Conservation (phyloP, 2,329 filamentous ascomycete genomes). For the Pochonia chlamydosporia region DNA sequence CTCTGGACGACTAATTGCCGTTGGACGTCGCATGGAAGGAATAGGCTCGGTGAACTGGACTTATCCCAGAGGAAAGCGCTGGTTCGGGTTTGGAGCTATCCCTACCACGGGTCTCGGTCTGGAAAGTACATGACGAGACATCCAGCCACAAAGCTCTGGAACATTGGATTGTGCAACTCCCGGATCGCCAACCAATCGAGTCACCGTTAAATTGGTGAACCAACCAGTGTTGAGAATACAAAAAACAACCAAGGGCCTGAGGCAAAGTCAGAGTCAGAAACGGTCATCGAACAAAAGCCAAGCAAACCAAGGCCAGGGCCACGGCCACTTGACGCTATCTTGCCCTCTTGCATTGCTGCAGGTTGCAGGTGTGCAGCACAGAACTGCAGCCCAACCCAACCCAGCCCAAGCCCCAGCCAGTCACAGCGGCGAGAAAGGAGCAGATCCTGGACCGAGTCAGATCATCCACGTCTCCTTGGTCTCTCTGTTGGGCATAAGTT, state of each 20-base stretch:
- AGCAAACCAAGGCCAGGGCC: no score
- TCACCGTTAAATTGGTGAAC: background rate
- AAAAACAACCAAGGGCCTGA: background rate
- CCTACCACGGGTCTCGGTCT: no score
- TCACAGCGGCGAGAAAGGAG: background rate
- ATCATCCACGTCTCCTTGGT: background rate
- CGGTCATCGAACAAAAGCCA: no score
- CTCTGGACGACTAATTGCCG: no score
- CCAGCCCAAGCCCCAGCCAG: constrained; percentile 7
- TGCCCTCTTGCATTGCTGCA: background rate
- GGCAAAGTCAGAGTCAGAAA: no score
- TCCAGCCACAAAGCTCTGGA: background rate
- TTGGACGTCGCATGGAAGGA: no score
- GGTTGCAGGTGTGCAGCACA: background rate
- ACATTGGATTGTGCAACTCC: background rate
- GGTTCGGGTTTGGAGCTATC: no score
- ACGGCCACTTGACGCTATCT: no score
- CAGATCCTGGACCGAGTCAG: constrained; percentile 1
- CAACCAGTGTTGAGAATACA: background rate
- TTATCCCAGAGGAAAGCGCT: no score
- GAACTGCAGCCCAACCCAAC: constrained; percentile 7
- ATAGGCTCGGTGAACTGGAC: no score
- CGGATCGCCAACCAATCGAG: background rate
- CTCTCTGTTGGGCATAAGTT: background rate
- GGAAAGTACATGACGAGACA: no score